Percentiles rank a stretch among this genome's conserved stretches.
phyloP scores from a whole-genome alignment of 164 flowering plant genomes.

The Brasenia schreberi region DNA sequence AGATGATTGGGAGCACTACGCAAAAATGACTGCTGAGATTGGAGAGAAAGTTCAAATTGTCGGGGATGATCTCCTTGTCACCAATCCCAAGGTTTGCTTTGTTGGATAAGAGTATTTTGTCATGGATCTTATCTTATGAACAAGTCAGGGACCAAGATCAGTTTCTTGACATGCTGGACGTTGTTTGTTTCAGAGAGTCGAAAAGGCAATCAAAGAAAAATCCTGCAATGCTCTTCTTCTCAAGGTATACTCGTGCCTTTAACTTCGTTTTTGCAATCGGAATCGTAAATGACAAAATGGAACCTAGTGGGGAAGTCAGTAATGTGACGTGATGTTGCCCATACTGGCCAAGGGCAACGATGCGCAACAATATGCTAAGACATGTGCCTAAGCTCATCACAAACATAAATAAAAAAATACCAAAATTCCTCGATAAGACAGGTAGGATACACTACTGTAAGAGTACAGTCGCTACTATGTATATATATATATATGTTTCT shows the following conservation, averaged over 20 bases:
- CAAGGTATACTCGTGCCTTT: conserved; percentile 23
- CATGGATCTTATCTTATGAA: not conserved
- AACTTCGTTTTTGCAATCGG: not conserved
- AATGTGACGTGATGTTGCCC: too few species aligned
- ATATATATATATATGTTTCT: too few species aligned
- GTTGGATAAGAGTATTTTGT: too few species aligned
- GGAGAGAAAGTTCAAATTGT: conserved; percentile 29
- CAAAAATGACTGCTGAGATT: conserved; percentile 24
- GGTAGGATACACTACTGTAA: too few species aligned
- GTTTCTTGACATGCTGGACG: not conserved
- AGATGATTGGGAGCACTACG: conserved; percentile 33
- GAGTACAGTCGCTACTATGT: not conserved
- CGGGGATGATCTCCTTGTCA: conserved; percentile 32
- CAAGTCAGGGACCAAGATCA: not conserved
- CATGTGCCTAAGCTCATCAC: too few species aligned
- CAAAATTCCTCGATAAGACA: too few species aligned
- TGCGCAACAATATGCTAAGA: not conserved
- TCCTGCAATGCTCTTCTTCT: conserved; percentile 51
- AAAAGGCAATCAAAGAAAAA: conserved; percentile 49
- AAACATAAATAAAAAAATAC: too few species aligned
- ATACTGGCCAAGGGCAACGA: too few species aligned
- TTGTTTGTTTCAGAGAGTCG: conserved; percentile 26
- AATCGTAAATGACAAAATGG: too few species aligned
- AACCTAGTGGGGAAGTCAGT: too few species aligned
- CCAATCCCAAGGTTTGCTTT: conserved; percentile 24